phyloP scores from a whole-genome alignment of 305 asterid genomes.

The Petunia hybrid region DNA sequence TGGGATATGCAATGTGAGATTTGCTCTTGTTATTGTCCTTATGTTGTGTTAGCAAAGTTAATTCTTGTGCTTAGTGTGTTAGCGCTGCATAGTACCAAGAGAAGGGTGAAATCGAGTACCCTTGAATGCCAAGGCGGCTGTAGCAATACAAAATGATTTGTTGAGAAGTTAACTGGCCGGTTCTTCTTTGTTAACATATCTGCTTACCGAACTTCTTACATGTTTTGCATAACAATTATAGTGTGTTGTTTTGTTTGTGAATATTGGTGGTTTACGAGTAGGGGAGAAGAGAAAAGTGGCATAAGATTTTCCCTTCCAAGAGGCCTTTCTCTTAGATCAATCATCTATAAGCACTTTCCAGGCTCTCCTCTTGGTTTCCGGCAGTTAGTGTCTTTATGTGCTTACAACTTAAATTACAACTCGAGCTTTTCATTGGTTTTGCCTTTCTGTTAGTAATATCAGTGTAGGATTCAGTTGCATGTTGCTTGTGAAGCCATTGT shows the following conservation, averaged over 20 bases:
- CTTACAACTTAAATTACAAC: not conserved
- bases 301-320: not conserved
- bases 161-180: constrained; percentile 60
- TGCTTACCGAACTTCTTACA: constrained; percentile 64
- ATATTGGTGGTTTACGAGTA: not conserved
- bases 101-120: constrained; percentile 43
- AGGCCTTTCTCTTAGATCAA: constrained; percentile 34
- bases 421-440: too few relatives aligned
- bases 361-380: constrained; percentile 5
- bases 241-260: too few relatives aligned
- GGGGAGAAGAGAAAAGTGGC: constrained; percentile 20
- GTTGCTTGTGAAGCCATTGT: too few relatives aligned
- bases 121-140: constrained; percentile 59
- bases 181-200: constrained; percentile 50
- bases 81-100: constrained; percentile 61
- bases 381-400: constrained; percentile 27
- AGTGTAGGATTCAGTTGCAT: too few relatives aligned
- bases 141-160: constrained; percentile 42
- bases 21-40: not conserved
- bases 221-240: too few relatives aligned
- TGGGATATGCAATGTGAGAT: constrained; percentile 26
- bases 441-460: too few relatives aligned
- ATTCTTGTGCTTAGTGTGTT: too few relatives aligned
- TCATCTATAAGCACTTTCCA: constrained; percentile 28
- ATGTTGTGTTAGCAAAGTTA: not conserved